These are phyloP conservation scores for Fusarium subtropicale DNA, from an alignment of 2,329 filamentous ascomycete species.

Conservation along the genomic window DNA sequence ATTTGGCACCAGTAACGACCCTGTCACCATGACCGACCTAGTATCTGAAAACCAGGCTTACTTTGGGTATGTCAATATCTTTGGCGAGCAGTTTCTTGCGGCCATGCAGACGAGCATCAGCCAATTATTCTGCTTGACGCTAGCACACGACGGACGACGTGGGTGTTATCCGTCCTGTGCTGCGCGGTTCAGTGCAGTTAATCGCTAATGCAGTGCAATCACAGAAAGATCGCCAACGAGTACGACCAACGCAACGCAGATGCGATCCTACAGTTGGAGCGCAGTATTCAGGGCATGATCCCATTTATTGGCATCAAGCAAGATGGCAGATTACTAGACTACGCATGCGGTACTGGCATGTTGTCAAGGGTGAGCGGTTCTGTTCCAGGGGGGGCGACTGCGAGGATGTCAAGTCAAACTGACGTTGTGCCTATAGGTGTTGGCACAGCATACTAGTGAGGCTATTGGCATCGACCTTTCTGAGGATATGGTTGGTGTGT, in stretches of 20 bases:
- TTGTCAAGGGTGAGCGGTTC: constrained; percentile 67
- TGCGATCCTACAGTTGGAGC: constrained; percentile 64
- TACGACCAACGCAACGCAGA: constrained; percentile 66
- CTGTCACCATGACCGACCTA: constrained; percentile 49
- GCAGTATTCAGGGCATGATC: constrained; percentile 63
- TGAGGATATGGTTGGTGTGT: constrained; percentile 75
- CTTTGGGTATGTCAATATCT: constrained; percentile 56
- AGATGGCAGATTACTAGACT: constrained; percentile 72
- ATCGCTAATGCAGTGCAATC: constrained; percentile 33
- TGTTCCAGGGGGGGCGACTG: background rate
- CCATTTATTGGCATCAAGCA: constrained; percentile 69
- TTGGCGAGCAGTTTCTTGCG: background rate
- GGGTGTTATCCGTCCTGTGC: background rate
- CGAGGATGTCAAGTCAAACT: background rate
- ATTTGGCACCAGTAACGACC: constrained; percentile 45
- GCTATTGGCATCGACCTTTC: constrained; percentile 77
- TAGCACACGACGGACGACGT: constrained; percentile 10
- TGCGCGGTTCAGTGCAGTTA: constrained; percentile 1
- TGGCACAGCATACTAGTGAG: constrained; percentile 56
- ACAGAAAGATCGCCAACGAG: constrained; percentile 48
- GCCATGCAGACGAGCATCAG: constrained; percentile 1
- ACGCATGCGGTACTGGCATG: constrained; percentile 78
- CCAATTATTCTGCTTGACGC: constrained; percentile 19
- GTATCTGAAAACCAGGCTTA: constrained; percentile 54
- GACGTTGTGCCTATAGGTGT: constrained; percentile 30